Base-by-base conservation (phyloP, 805 yeast species). In the Candida yuanshanica region DNA sequence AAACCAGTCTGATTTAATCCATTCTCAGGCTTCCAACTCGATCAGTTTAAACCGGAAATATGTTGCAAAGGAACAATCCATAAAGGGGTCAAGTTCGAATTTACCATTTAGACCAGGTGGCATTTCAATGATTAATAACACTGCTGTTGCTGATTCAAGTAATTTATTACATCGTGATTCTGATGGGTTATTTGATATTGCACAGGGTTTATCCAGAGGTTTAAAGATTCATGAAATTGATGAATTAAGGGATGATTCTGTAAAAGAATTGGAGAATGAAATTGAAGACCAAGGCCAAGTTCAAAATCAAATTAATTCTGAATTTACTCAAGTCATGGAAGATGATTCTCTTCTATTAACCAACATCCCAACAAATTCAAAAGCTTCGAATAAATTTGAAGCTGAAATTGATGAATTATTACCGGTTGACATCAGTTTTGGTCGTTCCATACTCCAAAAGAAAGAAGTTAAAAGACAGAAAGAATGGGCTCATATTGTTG, bases 21-120 rank as follows among this genome's bases (percentile, higher is more conserved):
- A 61, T 29, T 78, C 81, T 8, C 75, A 75, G 34, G 75, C 89
- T 13, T 70, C 81, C 11, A 82, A 80, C 45, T 83, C 95, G 0
- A 66, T 89, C 35, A 82, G 95, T 1, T 59, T 89, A 43, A 78
- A 75, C 23, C 70, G 99, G 47, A 74, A 79, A 39, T 74, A 79
- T 47, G 77, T 80, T 13, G 70, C 83, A 7, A 77, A 76, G 48
- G 67, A 67, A n/a, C 82, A 78, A 32, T 66, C 80, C 2, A 64
- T 87, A 3, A 67, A 71, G 36, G 98, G 98, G 0, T 69, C 78
- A 4, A 71, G 95, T 0, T 74, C 79, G 16, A 84, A 75, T 52
- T 63, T 91, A 53, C 99, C 99, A 0, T 93, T 93, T 57, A 81
- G 83, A 43, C 99, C 99, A 0, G 98, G 99, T 49, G 97, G 98